phyloP scores from a whole-genome alignment of 805 yeast species.

The Candida methanosorbosa region DNA sequence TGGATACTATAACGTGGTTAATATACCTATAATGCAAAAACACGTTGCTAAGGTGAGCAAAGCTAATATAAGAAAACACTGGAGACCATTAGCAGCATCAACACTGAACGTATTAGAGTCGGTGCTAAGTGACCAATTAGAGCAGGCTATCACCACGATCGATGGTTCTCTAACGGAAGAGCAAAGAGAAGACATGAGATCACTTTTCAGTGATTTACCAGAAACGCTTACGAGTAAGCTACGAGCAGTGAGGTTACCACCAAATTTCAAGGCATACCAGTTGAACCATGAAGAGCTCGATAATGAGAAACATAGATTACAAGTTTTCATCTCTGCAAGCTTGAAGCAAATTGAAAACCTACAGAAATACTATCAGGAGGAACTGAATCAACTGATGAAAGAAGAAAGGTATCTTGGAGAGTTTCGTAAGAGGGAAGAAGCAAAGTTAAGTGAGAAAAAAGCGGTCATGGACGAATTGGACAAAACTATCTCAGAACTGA shows the following conservation, averaged over 20 bases:
- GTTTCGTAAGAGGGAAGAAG: conserved; percentile 8
- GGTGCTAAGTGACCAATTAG: conserved; percentile 12
- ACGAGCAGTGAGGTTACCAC: conserved; percentile 15
- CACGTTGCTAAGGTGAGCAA: conserved; percentile 3
- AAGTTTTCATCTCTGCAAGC: conserved; percentile 15
- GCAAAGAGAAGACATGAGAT: background rate
- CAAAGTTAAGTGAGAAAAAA: conserved; percentile 8
- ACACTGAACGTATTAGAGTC: conserved; percentile 7
- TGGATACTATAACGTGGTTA: too few relatives aligned
- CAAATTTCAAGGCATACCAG: conserved; percentile 13
- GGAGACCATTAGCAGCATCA: conserved; percentile 11
- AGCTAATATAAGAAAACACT: conserved; percentile 9
- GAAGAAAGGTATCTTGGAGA: conserved; percentile 14
- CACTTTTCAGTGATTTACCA: conserved; percentile 8
- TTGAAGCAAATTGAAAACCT: too few relatives aligned
- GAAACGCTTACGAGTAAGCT: conserved; percentile 12
- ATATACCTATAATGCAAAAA: background rate
- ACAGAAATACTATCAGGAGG: too few relatives aligned
- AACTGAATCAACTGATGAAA: conserved; percentile 8
- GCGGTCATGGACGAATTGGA: conserved; percentile 7
- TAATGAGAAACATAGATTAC: conserved; percentile 13
- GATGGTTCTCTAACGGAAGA: conserved; percentile 5
- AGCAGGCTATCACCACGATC: conserved; percentile 9
- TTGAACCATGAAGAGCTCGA: conserved; percentile 17
- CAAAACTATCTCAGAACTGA: background rate